Evolutionary conservation across 129 eudicot genomes (phyloP), one percentile per base, ranked within the genome.

Genomic region (Deinandra increscens): DNA sequence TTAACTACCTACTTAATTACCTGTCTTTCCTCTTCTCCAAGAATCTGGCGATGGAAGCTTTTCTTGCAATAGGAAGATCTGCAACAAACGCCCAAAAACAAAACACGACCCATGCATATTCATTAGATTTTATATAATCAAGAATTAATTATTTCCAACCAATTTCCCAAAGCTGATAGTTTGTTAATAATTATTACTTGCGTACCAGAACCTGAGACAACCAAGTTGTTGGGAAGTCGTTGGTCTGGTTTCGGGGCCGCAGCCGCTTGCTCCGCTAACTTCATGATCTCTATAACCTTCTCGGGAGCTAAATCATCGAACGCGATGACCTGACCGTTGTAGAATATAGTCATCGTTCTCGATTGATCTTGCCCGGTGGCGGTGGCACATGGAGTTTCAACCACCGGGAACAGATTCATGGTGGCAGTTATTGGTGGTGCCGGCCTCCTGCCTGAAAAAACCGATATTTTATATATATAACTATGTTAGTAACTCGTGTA

Each of bases 31-130:
- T 81, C 80, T 92, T 92, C 86, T 92, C 95, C 71, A 92, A 77
- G 79, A 92, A 92, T 50, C 98, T 85, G 7, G 86, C 81, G 13
- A 92, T 83, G 1, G 98, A 91, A 63, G 84, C 86, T 75, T 84
- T 88, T 85, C 97, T 88, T 15, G 91, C 94, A 77, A 91, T 86
- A 9, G 97, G 98, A 70, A 91, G 86, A 84, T 86, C 98, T 84
- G 83, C 36, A 23, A 55, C 61, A 55, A 22, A 55, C 37, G 15
- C 55, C 29, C 42, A 44, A 12, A 39, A 53, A 29, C 39, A 31
- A n/a, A n/a, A n/a, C n/a, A n/a, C n/a, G n/a, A n/a, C n/a, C 64
- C 3, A 5, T 26, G 1, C 31, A 3, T 26, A 14, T 46, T 12
- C 34, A 12, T 76, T 17, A 17, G 15, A 8, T 67, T 77, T 34